Evolutionary conservation across 1,139 yeast genomes (phyloP), one percentile per base, ranked within the genome.

Genomic region (Kodamaea sp.): DNA sequence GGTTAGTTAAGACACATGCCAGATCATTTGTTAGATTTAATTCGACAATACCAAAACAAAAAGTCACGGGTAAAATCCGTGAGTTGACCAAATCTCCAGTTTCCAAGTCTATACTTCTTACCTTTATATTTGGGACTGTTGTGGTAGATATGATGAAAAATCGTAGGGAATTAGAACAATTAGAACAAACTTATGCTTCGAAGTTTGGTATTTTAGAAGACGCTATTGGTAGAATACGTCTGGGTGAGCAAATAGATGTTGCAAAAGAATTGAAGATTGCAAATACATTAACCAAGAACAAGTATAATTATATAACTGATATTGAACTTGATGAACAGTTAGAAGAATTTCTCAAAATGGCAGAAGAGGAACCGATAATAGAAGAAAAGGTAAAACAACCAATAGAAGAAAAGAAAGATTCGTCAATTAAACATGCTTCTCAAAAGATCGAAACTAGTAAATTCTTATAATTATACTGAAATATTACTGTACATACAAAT

Each of bases 281-380:
- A 10, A 62, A 65, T 41, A 55, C 68, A 4, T 54, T 68, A 34
- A 60, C 70, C 8, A 54, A 58, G 35, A 51, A 60, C 39, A 65
- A 58, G 40, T 64, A 63, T 39, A 54, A 54, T 41, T 49, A 62
- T 0, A 60, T 55, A 7, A 55, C 62, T 3, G 75, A 69, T 41
- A 57, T 70, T 24, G 72, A 70, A 37, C 50, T 70, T 27, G 77
- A 71, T 47, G 64, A 67, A 29, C 63, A 59, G 44, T 52, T 71
- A 40, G 71, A 70, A 40, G 53, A 58, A 32, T 62, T 70, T 40
- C 55, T 70, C 37, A 60, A 57, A 38, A 44, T 62, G 51, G 55
- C 60, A 1, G 69, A 64, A 8, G 60, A 55, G n/a, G 52, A 48
- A 11, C 8, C 31, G 20, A 8, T 15, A 25, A 29, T 11, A 8